phyloP scores from a whole-genome alignment of 108 stramenopile species.

The Asterionellopsis glacialis region DNA sequence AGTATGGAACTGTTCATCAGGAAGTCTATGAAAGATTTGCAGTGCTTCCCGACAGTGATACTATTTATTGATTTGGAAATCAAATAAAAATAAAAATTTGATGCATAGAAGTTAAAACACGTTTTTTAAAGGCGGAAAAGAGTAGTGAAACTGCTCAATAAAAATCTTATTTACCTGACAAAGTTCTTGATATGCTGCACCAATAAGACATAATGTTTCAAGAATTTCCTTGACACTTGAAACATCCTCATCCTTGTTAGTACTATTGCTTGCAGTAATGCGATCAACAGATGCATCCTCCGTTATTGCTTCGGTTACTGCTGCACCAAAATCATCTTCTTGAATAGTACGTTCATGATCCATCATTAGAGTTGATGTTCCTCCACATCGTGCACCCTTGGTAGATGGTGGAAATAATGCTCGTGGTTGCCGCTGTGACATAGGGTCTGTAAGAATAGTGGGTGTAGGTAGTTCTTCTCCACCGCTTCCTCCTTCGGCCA shows the following conservation, averaged over 20 bases:
- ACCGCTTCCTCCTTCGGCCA: too few relatives aligned
- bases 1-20: conserved; percentile 76
- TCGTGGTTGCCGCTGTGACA: too few relatives aligned
- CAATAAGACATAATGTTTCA: conserved; percentile 51
- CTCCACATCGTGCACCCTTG: neutral
- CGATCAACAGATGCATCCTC: neutral
- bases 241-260: conserved; percentile 11
- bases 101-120: neutral
- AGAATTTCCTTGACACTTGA: conserved; percentile 31
- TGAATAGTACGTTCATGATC: neutral
- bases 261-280: neutral
- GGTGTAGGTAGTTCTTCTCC: too few relatives aligned
- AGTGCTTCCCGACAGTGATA: conserved; percentile 78
- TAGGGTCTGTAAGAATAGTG: too few relatives aligned
- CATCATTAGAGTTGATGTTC: neutral
- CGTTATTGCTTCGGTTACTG: neutral
- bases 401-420: too few relatives aligned
- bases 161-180: conserved; percentile 40
- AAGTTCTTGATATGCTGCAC: conserved; percentile 56
- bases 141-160: neutral
- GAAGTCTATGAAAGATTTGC: conserved; percentile 69
- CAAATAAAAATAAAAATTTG: neutral
- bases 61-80: conserved; percentile 15
- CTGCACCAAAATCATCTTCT: neutral
- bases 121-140: neutral